These are phyloP conservation scores for Jasminum sambac DNA, from an alignment of 257 asterid genomes.

Conservation along the genomic window DNA sequence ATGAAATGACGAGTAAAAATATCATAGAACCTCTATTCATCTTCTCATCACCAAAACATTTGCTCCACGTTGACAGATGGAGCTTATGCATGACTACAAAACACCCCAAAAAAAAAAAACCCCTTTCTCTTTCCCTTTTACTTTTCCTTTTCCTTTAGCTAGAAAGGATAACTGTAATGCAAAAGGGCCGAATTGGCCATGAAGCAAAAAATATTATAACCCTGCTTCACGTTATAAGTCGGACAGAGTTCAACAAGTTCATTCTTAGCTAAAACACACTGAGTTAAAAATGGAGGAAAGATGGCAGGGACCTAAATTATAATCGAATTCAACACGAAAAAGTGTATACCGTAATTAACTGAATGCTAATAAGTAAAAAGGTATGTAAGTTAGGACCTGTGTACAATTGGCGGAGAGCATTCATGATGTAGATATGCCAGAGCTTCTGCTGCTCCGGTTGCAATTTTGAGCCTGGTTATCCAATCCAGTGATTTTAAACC, in stretches of 20 bases:
- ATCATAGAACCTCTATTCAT: neutral
- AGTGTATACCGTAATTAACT: no score
- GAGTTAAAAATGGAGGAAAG: neutral
- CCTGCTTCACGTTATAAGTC: no score
- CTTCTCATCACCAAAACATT: neutral
- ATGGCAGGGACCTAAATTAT: no score
- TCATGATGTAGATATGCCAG: conserved; percentile 54
- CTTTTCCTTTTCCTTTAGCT: no score
- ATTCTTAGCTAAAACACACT: no score
- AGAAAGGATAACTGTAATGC: neutral
- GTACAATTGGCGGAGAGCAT: conserved; percentile 52
- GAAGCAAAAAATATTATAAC: neutral
- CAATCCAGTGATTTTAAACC: conserved; percentile 49
- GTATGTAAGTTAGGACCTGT: conserved; percentile 35
- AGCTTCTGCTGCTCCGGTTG: conserved; percentile 60
- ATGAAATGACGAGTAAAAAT: no score
- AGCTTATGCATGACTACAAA: neutral
- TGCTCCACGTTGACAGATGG: neutral
- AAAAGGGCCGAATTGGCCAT: neutral
- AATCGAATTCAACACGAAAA: no score
- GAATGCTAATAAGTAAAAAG: neutral
- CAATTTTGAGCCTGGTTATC: conserved; percentile 57
- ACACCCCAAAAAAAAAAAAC: no score
- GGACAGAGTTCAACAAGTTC: no score
- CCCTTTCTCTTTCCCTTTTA: no score